Base-by-base conservation (phyloP, 306 rosid genomes). In the Glycyrrhiza uralensis region DNA sequence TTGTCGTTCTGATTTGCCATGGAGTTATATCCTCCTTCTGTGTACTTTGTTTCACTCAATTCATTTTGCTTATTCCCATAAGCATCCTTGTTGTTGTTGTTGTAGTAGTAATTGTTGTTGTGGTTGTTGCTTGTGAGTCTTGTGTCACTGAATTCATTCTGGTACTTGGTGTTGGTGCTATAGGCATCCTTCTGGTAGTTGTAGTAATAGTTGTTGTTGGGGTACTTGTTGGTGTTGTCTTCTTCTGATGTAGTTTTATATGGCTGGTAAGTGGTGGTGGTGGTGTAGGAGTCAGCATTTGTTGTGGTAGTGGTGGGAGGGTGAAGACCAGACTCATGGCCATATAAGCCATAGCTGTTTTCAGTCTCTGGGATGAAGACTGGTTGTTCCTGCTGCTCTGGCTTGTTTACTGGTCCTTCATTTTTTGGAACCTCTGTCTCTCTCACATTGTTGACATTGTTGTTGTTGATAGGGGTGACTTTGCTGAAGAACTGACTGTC, bases 401-500 rank as follows among this genome's bases (percentile, higher is more conserved):
- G 82, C 51, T 79, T 79, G 74, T 63, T 82, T 11, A 78, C 24
- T 20, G 80, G 52, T 47, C 4, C 77, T 18, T 62, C 71, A n/a
- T 75, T 79, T 42, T 72, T 65, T 32, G 89, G 76, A 58, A 62
- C 20, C 13, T 77, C 45, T 35, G 87, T 66, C 56, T 84, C 84
- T 44, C 81, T 83, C 42, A 33, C 69, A 7, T 71, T 38, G 84
- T 66, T 69, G 73, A 39, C 10, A 83, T 63, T 14, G 30, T 57
- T 18, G 82, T 69, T 69, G 64, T 20, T 60, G 75, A 60, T 24
- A 62, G 49, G 86, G n/a, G 92, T 51, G 72, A 87, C 81, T 84
- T 94, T 94, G 90, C 92, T 91, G 85, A 94, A 94, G 89, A 89
- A 91, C 33, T 87, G 85, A 73, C 92, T 94, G 0, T 90, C 98